These are phyloP conservation scores for Vitis cinerea DNA, from an alignment of 164 flowering plant genomes.

Conservation along the genomic window DNA sequence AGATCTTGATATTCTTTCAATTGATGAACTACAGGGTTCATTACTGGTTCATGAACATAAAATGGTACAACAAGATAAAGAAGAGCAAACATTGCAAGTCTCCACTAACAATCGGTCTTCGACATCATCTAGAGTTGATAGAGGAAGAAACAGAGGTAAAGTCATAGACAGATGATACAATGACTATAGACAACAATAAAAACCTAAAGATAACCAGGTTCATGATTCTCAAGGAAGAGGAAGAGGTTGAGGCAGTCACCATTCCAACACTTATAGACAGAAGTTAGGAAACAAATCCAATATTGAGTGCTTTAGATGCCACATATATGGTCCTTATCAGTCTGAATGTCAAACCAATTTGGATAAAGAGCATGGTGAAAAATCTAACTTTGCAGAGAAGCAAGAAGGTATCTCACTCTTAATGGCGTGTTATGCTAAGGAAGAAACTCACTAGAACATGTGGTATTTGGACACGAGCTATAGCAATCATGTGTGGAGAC, in stretches of 20 bases:
- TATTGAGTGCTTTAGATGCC: constrained; percentile 9
- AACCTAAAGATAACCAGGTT: neutral
- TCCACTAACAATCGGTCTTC: neutral
- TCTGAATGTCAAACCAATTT: constrained; percentile 2
- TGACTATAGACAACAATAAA: neutral
- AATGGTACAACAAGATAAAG: neutral
- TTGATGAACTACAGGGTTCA: no score
- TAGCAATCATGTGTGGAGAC: constrained; percentile 6
- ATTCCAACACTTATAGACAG: neutral
- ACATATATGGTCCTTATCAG: neutral
- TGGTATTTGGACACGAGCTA: neutral
- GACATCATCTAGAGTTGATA: no score
- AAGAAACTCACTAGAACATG: neutral
- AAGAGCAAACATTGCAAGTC: constrained; percentile 5
- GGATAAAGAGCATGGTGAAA: neutral
- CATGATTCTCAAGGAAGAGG: neutral
- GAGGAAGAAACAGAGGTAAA: neutral
- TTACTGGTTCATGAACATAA: no score
- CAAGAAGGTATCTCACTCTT: constrained; percentile 3
- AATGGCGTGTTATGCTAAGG: constrained; percentile 1
- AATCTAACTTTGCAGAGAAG: constrained; percentile 6
- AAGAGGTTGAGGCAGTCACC: constrained; percentile 3
- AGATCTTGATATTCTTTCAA: constrained; percentile 5
- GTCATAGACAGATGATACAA: no score
- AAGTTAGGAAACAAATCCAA: neutral